phyloP scores from a whole-genome alignment of 495 filamentous ascomycete genomes.

The Aspergillus cavernicola region DNA sequence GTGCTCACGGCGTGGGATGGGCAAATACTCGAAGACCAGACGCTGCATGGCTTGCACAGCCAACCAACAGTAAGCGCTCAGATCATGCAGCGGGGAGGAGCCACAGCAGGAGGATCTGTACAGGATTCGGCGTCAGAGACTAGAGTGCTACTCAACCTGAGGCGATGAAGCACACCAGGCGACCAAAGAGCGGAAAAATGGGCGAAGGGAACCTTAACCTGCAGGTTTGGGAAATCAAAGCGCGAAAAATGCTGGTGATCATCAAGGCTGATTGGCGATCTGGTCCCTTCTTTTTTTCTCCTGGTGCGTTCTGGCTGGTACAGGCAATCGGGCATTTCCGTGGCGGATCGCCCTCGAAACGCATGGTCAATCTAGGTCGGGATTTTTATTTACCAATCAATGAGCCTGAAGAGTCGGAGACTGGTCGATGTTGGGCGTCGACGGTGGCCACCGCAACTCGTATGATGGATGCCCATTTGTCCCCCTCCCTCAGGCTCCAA shows the following conservation, averaged over 20 bases:
- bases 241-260: constrained; percentile 11
- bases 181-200: not conserved
- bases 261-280: constrained; percentile 14
- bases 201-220: constrained; percentile 4
- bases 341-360: constrained; percentile 35
- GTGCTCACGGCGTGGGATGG: constrained; percentile 12
- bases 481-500: not conserved
- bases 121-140: not conserved
- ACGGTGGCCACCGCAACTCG: constrained; percentile 16
- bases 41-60: constrained; percentile 3
- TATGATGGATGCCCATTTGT: not conserved
- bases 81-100: not conserved
- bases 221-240: constrained; percentile 15
- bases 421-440: constrained; percentile 27
- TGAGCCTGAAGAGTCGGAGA: not conserved
- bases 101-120: constrained; percentile 2
- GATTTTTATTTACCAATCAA: constrained; percentile 35
- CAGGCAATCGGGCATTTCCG: constrained; percentile 35
- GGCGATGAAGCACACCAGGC: constrained; percentile 8
- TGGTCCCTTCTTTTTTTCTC: constrained; percentile 13
- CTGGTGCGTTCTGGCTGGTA: constrained; percentile 4
- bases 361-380: constrained; percentile 24
- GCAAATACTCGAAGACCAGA: not conserved
- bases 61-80: constrained; percentile 3
- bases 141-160: constrained; percentile 2